Conservation (phyloP, 768 basidiomycete genomes). For the Boletus sp. region DNA sequence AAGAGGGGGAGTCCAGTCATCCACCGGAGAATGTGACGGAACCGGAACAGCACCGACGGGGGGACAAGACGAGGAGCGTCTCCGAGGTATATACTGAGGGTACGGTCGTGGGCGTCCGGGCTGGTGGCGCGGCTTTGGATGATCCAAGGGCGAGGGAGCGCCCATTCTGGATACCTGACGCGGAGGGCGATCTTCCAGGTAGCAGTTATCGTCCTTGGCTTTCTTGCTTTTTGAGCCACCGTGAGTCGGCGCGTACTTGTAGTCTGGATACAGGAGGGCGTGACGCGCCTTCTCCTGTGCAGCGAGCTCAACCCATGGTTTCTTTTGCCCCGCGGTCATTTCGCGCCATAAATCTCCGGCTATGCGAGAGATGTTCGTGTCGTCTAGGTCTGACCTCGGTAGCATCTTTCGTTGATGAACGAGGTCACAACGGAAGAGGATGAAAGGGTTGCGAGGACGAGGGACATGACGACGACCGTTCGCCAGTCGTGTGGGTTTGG, state of each 20-base stretch:
- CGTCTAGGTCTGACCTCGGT: slow-evolving; percentile 54
- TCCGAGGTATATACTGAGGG: slow-evolving; percentile 17
- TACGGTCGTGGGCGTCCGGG: slow-evolving; percentile 26
- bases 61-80: slow-evolving; percentile 44
- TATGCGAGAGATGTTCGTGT: slow-evolving; percentile 66
- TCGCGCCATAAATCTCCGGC: slow-evolving; percentile 66
- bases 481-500: slow-evolving; percentile 13
- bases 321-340: slow-evolving; percentile 45
- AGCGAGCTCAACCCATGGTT: slow-evolving; percentile 53
- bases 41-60: slow-evolving; percentile 36
- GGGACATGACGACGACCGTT: slow-evolving; percentile 51
- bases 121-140: slow-evolving; percentile 6
- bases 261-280: slow-evolving; percentile 40
- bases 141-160: neutral
- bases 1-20: slow-evolving; percentile 21
- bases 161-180: slow-evolving; percentile 12
- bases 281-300: slow-evolving; percentile 47
- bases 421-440: slow-evolving; percentile 75
- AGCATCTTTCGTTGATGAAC: slow-evolving; percentile 61
- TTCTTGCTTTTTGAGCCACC: slow-evolving; percentile 22
- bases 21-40: slow-evolving; percentile 4
- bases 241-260: slow-evolving; percentile 39
- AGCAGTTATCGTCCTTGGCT: slow-evolving; percentile 8
- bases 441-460: slow-evolving; percentile 76
- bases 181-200: slow-evolving; percentile 8